These are phyloP conservation scores for Alternaria incomplexa DNA, from an alignment of 2,329 filamentous ascomycete species.

Conservation along the genomic window DNA sequence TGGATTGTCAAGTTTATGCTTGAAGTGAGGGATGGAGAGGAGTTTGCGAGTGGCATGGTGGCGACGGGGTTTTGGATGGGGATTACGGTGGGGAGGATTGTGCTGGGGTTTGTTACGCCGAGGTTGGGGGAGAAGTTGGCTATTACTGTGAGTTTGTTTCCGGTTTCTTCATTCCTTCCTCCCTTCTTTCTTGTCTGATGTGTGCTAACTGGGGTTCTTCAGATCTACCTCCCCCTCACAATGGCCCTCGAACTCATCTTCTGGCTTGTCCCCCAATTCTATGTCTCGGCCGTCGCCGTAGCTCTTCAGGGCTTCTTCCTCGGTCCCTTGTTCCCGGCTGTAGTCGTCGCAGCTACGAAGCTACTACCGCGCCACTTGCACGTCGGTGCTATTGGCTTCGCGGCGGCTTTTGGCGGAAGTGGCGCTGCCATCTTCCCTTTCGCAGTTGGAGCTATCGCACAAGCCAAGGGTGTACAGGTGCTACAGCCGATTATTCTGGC, in stretches of 20 bases:
- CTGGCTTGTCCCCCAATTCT: conserved; percentile 80
- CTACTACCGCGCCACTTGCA: conserved; percentile 75
- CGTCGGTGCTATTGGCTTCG: conserved; percentile 81
- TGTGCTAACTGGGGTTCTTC: background rate
- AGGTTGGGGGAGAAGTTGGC: conserved; percentile 71
- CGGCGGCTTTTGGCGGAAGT: conserved; percentile 75
- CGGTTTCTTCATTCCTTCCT: background rate
- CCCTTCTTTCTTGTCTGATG: background rate
- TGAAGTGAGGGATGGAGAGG: conserved; percentile 69
- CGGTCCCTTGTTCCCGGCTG: conserved; percentile 78
- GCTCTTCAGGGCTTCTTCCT: conserved; percentile 78
- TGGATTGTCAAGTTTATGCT: conserved; percentile 88
- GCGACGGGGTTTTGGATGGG: conserved; percentile 87
- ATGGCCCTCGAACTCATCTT: conserved; percentile 74
- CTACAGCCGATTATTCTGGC: conserved; percentile 66
- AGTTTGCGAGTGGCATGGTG: conserved; percentile 76
- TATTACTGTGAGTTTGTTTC: conserved; percentile 47
- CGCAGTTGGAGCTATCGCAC: conserved; percentile 71
- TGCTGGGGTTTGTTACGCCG: conserved; percentile 78
- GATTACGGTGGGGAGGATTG: conserved; percentile 74
- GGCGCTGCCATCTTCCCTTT: conserved; percentile 73
- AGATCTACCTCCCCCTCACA: conserved; percentile 68
- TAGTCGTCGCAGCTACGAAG: conserved; percentile 75
- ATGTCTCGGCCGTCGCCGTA: conserved; percentile 74
- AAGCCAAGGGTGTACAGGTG: conserved; percentile 64